phyloP scores from a whole-genome alignment of 768 basidiomycete genomes.

The Rhizopogon salebrosus region DNA sequence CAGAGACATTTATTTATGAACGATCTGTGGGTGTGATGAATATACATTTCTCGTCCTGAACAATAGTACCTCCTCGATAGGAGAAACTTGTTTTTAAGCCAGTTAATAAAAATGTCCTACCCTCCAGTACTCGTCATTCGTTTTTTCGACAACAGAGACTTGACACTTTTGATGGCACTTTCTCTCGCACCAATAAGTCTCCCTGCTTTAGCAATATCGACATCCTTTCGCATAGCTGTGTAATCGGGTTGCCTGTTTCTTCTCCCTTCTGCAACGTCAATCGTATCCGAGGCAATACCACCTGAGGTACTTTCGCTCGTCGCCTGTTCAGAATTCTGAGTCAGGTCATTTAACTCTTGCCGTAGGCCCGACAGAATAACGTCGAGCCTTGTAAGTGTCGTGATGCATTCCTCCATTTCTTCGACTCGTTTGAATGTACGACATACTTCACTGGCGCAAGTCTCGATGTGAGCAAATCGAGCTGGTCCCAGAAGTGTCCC shows the following conservation, averaged over 20 bases:
- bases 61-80: conserved; percentile 34
- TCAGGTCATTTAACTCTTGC: conserved; percentile 25
- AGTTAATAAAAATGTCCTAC: no score
- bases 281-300: not conserved
- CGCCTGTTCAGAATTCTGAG: not conserved
- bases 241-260: conserved; percentile 41
- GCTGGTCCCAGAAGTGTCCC: conserved; percentile 75
- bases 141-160: conserved; percentile 45
- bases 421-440: conserved; percentile 60
- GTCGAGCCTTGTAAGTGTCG: conserved; percentile 56
- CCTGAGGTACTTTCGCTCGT: not conserved
- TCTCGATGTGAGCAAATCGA: conserved; percentile 74
- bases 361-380: conserved; percentile 55
- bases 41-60: not conserved
- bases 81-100: conserved; percentile 41
- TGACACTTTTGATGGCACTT: conserved; percentile 60
- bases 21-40: not conserved
- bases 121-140: not conserved
- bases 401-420: conserved; percentile 58
- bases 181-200: conserved; percentile 68
- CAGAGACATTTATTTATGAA: not conserved
- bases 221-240: conserved; percentile 27
- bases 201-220: conserved; percentile 58
- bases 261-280: conserved; percentile 5
- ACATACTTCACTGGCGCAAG: conserved; percentile 71